Evolutionary conservation across 495 filamentous ascomycete genomes (phyloP), one percentile per base, ranked within the genome.

Genomic region (Diplogelasinospora grovesii): DNA sequence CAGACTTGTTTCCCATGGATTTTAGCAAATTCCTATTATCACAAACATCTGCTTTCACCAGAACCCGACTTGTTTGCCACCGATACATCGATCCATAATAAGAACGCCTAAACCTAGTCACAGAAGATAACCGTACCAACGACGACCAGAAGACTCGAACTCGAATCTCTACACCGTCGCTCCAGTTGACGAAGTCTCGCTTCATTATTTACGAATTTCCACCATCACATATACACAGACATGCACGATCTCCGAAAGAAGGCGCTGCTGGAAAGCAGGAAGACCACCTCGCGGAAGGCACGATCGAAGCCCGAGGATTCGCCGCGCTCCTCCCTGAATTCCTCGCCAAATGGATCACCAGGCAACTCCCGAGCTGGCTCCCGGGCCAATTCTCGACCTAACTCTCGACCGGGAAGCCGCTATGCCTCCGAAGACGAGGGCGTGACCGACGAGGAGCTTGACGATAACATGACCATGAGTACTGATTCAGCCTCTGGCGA

Each of bases 231-330:
- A 30, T 26, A 13, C n/a, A 9, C 36, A 25, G 71, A 49, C 26
- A 89, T 87, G 85, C 81, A 73, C 57, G 81, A 86, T 53, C 75
- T 96, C 39, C 77, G 86, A 52, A 81, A 89, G 56, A 85, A 85
- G 59, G 87, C 85, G 23, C 55, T 69, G 20, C 73, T 86, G 18
- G 85, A 89, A 69, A 85, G 82, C 66, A 79, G 81, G 58, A 98
- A 98, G 70, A 98, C 90, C 24, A 73, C 92, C 35, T 96, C 92
- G 24, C 80, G 83, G 56, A 95, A 95, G 65, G 89, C 89, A 5
- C 81, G 79, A 35, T 85, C 84, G 10, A 74, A 77, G 34, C 74
- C 79, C 32, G 77, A 78, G 8, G 1, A 71, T 74, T 11, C 69
- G 76, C 21, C 74, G n/a, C 68, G 75, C 19, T 77, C 71, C 3